Evolutionary conservation across 2,329 filamentous ascomycete genomes (phyloP).

Genomic region (Exophiala sp.): DNA sequence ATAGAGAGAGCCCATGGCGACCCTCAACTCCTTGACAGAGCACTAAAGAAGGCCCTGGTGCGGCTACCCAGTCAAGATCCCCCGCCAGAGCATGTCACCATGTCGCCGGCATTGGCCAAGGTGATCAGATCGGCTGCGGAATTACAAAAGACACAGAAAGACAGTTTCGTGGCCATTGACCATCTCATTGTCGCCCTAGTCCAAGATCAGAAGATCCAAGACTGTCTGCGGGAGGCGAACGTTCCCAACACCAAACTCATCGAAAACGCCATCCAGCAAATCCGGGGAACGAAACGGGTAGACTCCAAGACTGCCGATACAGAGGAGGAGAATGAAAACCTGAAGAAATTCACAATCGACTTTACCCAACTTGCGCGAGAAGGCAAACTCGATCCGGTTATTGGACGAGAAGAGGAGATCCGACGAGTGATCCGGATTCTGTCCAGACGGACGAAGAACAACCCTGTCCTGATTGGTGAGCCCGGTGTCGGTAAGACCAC

Average conservation of each 20-base stretch:
- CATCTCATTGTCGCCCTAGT: slow-evolving; percentile 82
- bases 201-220: slow-evolving; percentile 70
- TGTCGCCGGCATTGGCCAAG: slow-evolving; percentile 74
- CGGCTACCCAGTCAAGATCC: slow-evolving; percentile 91
- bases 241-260: slow-evolving; percentile 86
- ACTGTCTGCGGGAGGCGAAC: slow-evolving; percentile 74
- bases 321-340: slow-evolving; percentile 86
- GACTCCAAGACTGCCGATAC: slow-evolving; percentile 93
- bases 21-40: slow-evolving; percentile 76
- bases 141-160: slow-evolving; percentile 94
- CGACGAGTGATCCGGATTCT: slow-evolving; percentile 91
- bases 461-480: slow-evolving; percentile 95
- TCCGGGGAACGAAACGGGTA: slow-evolving; percentile 85
- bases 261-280: slow-evolving; percentile 82
- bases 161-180: slow-evolving; percentile 88
- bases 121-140: slow-evolving; percentile 80
- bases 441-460: slow-evolving; percentile 92
- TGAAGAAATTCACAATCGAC: slow-evolving; percentile 97
- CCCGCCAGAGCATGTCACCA: slow-evolving; percentile 78
- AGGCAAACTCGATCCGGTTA: slow-evolving; percentile 94
- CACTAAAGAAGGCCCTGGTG: slow-evolving; percentile 86
- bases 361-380: slow-evolving; percentile 95
- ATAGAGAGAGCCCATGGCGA: slow-evolving; percentile 92
- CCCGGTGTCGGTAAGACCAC: slow-evolving; percentile 98
- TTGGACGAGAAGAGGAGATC: slow-evolving; percentile 86